These are phyloP conservation scores for Fusarium gaditjirri DNA, from an alignment of 2,329 filamentous ascomycete genomes.

Conservation along the genomic window DNA sequence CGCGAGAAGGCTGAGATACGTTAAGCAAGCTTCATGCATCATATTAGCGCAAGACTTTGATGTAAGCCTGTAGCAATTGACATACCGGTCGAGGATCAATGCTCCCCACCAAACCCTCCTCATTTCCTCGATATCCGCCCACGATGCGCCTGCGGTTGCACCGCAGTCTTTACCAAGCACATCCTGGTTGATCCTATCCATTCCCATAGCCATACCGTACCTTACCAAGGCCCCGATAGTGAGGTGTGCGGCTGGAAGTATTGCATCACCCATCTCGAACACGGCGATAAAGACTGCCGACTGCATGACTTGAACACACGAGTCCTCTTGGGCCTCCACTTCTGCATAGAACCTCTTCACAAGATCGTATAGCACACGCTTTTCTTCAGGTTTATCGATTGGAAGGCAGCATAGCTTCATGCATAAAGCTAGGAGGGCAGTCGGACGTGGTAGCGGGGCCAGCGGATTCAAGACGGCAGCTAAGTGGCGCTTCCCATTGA, in stretches of 20 bases:
- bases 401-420: neutral
- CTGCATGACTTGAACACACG: neutral
- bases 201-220: neutral
- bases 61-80: neutral
- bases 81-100: neutral
- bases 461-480: neutral
- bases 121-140: neutral
- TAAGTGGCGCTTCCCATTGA: neutral
- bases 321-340: neutral
- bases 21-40: rapidly evolving
- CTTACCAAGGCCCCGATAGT: neutral
- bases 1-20: neutral
- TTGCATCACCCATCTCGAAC: neutral
- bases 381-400: neutral
- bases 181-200: neutral
- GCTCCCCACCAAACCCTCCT: neutral
- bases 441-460: rapidly evolving
- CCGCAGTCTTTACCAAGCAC: neutral
- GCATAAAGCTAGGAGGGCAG: neutral
- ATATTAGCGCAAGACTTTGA: rapidly evolving
- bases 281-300: neutral
- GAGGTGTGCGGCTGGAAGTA: neutral
- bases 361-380: rapidly evolving
- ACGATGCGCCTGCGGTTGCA: neutral
- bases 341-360: neutral